Conservation (phyloP, 2,329 filamentous ascomycete genomes). For the Exophiala dermatitidis region DNA sequence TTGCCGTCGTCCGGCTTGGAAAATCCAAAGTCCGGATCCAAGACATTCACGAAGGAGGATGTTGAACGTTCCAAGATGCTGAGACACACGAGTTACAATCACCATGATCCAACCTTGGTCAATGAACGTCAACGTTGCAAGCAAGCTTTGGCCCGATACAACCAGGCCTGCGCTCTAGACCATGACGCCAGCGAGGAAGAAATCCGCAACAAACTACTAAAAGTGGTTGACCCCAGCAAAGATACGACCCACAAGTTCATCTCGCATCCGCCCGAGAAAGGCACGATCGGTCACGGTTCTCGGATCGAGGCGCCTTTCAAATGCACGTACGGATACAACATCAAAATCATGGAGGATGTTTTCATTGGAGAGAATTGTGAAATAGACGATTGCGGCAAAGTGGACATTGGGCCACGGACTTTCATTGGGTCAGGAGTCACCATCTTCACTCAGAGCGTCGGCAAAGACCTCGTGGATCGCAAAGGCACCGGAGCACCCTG, state of each 20-base stretch:
- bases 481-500: constrained; percentile 67
- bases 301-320: constrained; percentile 81
- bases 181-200: constrained; percentile 54
- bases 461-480: constrained; percentile 64
- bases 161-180: constrained; percentile 70
- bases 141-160: constrained; percentile 75
- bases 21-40: constrained; percentile 12
- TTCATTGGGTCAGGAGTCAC: constrained; percentile 75
- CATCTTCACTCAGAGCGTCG: constrained; percentile 68
- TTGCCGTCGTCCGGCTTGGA: constrained; percentile 14
- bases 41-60: constrained; percentile 33
- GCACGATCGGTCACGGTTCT: constrained; percentile 63
- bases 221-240: constrained; percentile 61
- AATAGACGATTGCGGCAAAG: constrained; percentile 76
- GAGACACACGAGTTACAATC: constrained; percentile 67
- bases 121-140: constrained; percentile 80
- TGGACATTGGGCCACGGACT: constrained; percentile 66
- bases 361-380: constrained; percentile 76
- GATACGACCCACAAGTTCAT: constrained; percentile 61
- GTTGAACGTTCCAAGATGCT: constrained; percentile 91
- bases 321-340: constrained; percentile 95
- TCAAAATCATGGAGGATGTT: constrained; percentile 77
- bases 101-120: constrained; percentile 68
- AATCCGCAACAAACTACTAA: constrained; percentile 45
- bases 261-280: constrained; percentile 41